Conservation (phyloP, 2,329 filamentous ascomycete species). For the Colletotrichum gigasporum region DNA sequence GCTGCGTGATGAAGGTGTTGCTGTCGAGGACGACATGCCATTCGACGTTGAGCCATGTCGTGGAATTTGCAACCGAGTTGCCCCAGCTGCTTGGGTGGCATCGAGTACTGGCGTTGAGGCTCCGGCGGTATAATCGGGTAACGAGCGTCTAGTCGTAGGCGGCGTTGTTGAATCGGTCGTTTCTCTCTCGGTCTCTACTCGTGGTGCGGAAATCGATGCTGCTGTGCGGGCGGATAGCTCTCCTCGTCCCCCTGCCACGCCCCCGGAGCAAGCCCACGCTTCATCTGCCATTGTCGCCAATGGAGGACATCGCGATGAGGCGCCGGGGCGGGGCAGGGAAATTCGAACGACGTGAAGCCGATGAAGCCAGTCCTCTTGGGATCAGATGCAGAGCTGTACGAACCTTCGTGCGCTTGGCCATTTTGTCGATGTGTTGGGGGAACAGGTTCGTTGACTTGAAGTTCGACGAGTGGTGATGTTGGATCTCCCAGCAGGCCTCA, state of each 20-base stretch:
- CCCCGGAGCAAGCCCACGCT: neutral
- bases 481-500: constrained; percentile 39
- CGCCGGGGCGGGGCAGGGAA: constrained; percentile 9
- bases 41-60: too few species aligned
- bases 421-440: constrained; percentile 65
- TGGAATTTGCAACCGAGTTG: too few species aligned
- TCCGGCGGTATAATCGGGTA: neutral
- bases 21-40: too few species aligned
- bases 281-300: constrained; percentile 15
- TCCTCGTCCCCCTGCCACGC: neutral
- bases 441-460: constrained; percentile 34
- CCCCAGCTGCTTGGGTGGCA: too few species aligned
- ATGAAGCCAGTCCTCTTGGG: constrained; percentile 15
- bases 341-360: constrained; percentile 11
- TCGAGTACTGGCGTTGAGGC: neutral
- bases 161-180: constrained; percentile 1
- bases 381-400: constrained; percentile 22
- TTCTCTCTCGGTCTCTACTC: constrained; percentile 22
- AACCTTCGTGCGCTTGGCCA: constrained; percentile 87
- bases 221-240: neutral
- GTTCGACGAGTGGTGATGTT: constrained; percentile 33
- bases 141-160: neutral
- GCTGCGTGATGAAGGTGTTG: too few species aligned
- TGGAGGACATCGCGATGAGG: neutral
- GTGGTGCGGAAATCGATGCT: neutral